Base-by-base conservation (phyloP, 768 basidiomycete species). In the Amylocystis lapponica region DNA sequence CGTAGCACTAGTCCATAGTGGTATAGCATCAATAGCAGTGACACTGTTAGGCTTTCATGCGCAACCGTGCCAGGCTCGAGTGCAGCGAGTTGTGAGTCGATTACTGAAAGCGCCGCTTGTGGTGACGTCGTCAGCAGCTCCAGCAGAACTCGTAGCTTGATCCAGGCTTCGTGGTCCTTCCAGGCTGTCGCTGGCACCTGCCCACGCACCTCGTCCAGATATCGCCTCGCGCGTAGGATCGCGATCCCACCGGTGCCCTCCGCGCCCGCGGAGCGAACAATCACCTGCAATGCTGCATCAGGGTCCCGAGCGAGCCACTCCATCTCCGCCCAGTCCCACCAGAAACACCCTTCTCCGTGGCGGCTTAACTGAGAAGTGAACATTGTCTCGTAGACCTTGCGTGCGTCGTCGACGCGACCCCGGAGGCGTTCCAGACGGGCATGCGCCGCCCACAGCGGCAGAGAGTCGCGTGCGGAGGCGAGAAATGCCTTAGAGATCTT, bases 271-370 rank as follows among this genome's bases (percentile, higher is more conserved):
- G 81, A 72, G 17, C 68, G 72, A 34, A 82, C 58, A 32, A 81
- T 68, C 25, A 84, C 68, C 27, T 70, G 64, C 27, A 78, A 57
- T 12, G 81, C 72, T 26, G 71, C 67, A 25, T 76, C 71, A 16
- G 66, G 56, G 25, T 71, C 52, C 1, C 78, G 74, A 12, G 66
- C 59, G 10, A 87, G 58, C 88, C 88, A 92, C 60, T 89, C 87
- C 73, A 87, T 74, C 53, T 91, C 82, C 1, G 81, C 83, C 85
- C 86, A 91, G 52, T 82, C 77, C 79, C 81, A 88, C 84, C 84
- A 91, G 47, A 91, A 57, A 43, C 59, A 60, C 17, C 72, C 66
- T 13, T 63, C 55, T 25, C 67, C 72, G 4, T 56, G 55, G 25
- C 64, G 61, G 10, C 58, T 61, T 5, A 61, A 11, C 19, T 37